Base-by-base conservation (phyloP, 768 basidiomycete genomes). In the Tylopilus intermedius region DNA sequence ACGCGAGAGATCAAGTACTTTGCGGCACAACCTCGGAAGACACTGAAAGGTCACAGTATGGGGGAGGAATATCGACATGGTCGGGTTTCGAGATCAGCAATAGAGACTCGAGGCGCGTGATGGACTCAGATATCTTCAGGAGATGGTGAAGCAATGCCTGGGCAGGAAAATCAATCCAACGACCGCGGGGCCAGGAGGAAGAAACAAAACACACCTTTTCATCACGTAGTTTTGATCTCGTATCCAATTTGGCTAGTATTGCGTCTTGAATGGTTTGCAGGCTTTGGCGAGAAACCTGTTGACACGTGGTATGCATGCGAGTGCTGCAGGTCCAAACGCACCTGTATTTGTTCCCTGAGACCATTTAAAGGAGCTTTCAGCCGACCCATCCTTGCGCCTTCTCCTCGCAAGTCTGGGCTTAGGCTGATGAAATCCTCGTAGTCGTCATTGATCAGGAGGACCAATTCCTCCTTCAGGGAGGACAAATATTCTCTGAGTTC, bases 361-460 rank as follows among this genome's bases (percentile, higher is more conserved):
- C 73, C 76, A 8, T 63, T 69, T 47, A 99, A 67, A 0, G 95
- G 94, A 24, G 68, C 68, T 58, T 84, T 83, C 52, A 99, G 65
- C 53, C 79, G 74, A 53, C 79, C 76, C 60, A 95, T 67, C 57
- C 91, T 76, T 37, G 76, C 74, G 3, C 89, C 88, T 70, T 97
- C 94, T 41, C 88, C 92, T 58, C 84, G 79, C 58, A 98, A 68
- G 62, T 97, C 93, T 3, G 94, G 94, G 58, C 94, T 94, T 29
- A 99, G 76, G 60, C 90, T 92, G 62, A 98, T 95, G 67, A 98
- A 99, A 13, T 94, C 94, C 67, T 94, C 94, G 64, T 98, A 99
- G 71, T 98, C 96, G 61, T 93, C 88, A 70, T 99, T 98, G 67
- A 98, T 96, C 63, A 98, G 82, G 62, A 84, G 84, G 29, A 98